Base-by-base conservation (phyloP, 202 grass and related monocot species). In the Saccharum hybrid region DNA sequence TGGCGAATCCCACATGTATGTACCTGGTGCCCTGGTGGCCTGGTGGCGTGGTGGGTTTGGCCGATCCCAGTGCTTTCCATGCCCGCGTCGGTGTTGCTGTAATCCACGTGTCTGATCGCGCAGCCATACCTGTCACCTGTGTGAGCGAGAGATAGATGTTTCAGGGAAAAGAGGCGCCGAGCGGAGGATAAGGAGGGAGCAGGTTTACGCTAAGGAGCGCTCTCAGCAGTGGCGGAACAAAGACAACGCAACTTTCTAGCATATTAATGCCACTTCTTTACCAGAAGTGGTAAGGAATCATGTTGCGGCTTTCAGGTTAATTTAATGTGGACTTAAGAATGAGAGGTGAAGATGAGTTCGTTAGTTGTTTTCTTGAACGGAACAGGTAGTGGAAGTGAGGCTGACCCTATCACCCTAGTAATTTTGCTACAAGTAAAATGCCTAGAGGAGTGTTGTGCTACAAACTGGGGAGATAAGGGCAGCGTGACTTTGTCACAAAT, bases 231-330 rank as follows among this genome's bases (percentile, higher is more conserved):
- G 31, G 8, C 42, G 28, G 45, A 66, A 74, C 68, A 34, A 68
- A 31, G 83, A 64, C 49, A 48, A 10, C 1, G 39, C 19, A 65
- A 46, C 37, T 46, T 9, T 61, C 46, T 49, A 49, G 23, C 0
- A 10, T 9, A 46, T 68, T 48, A 68, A 60, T 48, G 3, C n/a
- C 28, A 14, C 23, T 45, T 9, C 28, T 68, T 87, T 56, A 65
- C 73, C 66, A 14, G 65, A 83, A 77, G 45, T 66, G 34, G 56
- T n/a, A 70, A 52, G 31, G 31, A 37, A 15, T 46, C 49, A 61
- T 42, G 15, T 14, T 41, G 46, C 2, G 5, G 3, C 2, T 80
- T 39, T 46, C 30, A 68, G 49, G 39, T 70, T 48, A 69, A 64
- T 76, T 69, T 63, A 54, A 33, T 68, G 49, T 51, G 56, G 37